Base-by-base conservation (phyloP, 139 green algal genomes). In the Prasinococcaceae sp. region DNA sequence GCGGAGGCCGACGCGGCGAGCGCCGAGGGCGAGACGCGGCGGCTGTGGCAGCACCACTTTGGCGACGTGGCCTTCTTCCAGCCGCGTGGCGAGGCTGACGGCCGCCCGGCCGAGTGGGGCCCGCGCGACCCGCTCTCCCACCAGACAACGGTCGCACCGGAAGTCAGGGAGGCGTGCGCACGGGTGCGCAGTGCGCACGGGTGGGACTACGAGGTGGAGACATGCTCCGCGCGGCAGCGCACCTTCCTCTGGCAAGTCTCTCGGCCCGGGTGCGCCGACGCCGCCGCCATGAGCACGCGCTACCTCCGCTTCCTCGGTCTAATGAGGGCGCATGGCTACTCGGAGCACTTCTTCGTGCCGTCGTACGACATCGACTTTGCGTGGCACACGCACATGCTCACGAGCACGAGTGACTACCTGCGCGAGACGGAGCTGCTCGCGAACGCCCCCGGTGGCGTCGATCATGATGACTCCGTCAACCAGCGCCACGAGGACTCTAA, bases 291-390 rank as follows among this genome's bases (percentile, higher is more conserved):
- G 6, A 10, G 9, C n/a, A 6, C 8, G 46, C 17, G 46, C 10
- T 53, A 53, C 20, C n/a, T 25, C 14, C 46, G 17, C 20, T 14
- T 37, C 8, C 46, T 53, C 16, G 46, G 24, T 8, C 46, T 53
- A 6, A 37, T 22, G 46, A 37, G 16, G 46, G 41, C n/a, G n/a
- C n/a, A n/a, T n/a, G n/a, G 46, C 9, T 12, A 46, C 36, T 47
- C 37, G 6, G 23, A 30, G n/a, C 3, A 6, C 0, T 58, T 58
- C 47, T 9, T 65, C 2, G 50, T 55, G 35, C 57, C 57, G 4
- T 43, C 57, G 17, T 65, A 59, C 30, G 57, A 65, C 40, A 56
- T 58, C 19, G 57, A 65, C 47, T 36, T 65, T 27, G 30, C 51
- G 3, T 65, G 57, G 57, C 57, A 65, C 47, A 38, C 39, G 8